Evolutionary conservation across 1,284 basidiomycete genomes (phyloP).

Genomic region (Ganoderma resinaceum): DNA sequence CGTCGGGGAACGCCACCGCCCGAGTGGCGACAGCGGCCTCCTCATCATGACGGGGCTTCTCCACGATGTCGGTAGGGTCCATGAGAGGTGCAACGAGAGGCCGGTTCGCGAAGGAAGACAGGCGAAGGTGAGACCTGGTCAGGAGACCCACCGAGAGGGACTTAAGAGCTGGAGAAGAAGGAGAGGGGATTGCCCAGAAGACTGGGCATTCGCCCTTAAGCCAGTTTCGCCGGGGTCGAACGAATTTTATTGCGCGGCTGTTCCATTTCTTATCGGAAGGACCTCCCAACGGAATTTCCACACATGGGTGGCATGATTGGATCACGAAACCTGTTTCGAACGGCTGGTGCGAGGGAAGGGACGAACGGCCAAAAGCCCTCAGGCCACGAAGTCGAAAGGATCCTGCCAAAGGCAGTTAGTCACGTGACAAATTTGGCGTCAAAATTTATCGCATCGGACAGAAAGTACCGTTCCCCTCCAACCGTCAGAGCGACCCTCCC

Average conservation of each 20-base stretch:
- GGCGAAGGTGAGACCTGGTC: slow-evolving; percentile 3
- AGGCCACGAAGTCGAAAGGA: slow-evolving; percentile 25
- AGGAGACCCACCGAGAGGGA: neutral
- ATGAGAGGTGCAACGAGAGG: slow-evolving; percentile 17
- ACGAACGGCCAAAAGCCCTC: slow-evolving; percentile 48
- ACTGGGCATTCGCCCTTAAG: neutral
- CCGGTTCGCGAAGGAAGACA: slow-evolving; percentile 8
- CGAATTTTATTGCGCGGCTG: slow-evolving; percentile 12
- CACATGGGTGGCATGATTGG: slow-evolving; percentile 43
- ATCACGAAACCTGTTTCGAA: slow-evolving; percentile 21
- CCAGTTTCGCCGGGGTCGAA: slow-evolving; percentile 2
- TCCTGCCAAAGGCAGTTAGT: slow-evolving; percentile 6
- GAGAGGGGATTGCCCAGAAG: slow-evolving; percentile 18
- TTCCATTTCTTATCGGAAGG: slow-evolving; percentile 32
- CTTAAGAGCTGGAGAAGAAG: slow-evolving; percentile 19
- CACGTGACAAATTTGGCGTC: slow-evolving; percentile 31
- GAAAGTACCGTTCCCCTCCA: neutral
- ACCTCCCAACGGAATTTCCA: slow-evolving; percentile 10
- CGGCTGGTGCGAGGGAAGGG: slow-evolving; percentile 22
- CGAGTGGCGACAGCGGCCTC: slow-evolving; percentile 35
- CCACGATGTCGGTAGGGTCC: slow-evolving; percentile 27
- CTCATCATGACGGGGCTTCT: slow-evolving; percentile 34
- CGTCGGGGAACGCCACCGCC: slow-evolving; percentile 56
- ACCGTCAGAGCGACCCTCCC: neutral
- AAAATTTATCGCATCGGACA: slow-evolving; percentile 10